Base-by-base conservation (phyloP, 768 basidiomycete species). In the Mycena indigotica region DNA sequence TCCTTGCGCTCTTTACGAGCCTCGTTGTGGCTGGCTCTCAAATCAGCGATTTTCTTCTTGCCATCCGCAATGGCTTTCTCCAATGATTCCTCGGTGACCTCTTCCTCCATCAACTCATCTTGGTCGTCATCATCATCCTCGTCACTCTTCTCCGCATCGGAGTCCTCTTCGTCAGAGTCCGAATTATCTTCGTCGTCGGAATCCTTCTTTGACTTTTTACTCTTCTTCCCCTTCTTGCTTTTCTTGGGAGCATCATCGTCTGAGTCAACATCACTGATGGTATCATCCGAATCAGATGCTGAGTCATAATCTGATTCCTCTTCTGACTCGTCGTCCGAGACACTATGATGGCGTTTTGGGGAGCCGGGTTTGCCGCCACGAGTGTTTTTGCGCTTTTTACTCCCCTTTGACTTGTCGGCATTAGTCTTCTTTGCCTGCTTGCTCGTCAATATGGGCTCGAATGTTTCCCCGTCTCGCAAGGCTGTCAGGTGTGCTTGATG, bases 301-400 rank as follows among this genome's bases (percentile, higher is more conserved):
- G 63, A 62, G 32, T 69, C 67, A 5, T 60, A 65, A 10, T 24
- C 44, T 2, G 66, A 67, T 26, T 61, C 62, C n/a, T 65, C 65
- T 32, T 62, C 53, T 16, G 55, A 64, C 15, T 44, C 50, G 19
- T 70, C 64, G 44, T 48, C 61, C 8, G 41, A 44, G 21, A 23
- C 60, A 51, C 66, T 69, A 53, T 76, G 77, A 40, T 71, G 70
- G 35, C 77, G 75, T 68, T 86, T 86, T 1, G 77, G 64, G 0
- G 80, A 74, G 4, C 74, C 75, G 38, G 68, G 65, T 64, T 76
- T 77, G 25, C 75, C 77, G 23, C 68, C 67, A 8, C 75, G 61
- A 4, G 57, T 60, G 59, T 77, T 79, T 70, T 84, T 86, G 50
- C 85, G 73, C 66, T 86, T 86, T 64, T 75, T 81, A 38, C 71